phyloP scores from a whole-genome alignment of 805 yeast species.

The Metahyphopichia silvanorum region DNA sequence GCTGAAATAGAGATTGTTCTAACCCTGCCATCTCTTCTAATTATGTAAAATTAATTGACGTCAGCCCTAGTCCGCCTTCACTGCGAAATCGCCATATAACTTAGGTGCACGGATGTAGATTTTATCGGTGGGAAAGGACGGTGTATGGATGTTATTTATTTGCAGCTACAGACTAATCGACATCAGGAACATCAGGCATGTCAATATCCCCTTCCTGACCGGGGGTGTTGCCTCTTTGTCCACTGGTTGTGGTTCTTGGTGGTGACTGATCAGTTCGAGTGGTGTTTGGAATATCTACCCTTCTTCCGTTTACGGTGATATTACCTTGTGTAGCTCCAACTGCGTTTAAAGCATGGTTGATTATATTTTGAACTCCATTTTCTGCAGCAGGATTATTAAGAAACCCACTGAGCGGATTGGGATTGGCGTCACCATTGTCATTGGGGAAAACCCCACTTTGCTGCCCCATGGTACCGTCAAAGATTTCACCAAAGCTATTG shows the following conservation, averaged over 20 bases:
- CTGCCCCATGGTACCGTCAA: conserved; percentile 10
- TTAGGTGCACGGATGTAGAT: no score
- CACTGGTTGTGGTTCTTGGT: neutral
- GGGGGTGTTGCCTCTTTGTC: neutral
- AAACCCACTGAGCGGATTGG: conserved; percentile 3
- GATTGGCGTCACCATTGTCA: neutral
- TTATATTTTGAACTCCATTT: neutral
- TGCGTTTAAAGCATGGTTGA: neutral
- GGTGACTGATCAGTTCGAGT: neutral
- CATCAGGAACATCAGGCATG: conserved; percentile 11
- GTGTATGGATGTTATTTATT: no score
- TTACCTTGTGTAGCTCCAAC: neutral
- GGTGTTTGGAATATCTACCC: neutral
- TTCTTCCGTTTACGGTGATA: neutral
- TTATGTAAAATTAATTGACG: no score
- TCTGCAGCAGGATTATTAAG: conserved; percentile 1
- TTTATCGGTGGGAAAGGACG: no score
- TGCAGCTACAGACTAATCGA: conserved; percentile 9
- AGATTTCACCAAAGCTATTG: conserved; percentile 19
- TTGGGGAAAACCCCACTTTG: neutral
- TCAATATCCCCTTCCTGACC: conserved; percentile 5
- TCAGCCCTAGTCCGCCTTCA: no score
- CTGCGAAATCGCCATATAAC: no score
- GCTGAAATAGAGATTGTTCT: conserved; percentile 58
- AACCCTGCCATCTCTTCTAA: conserved; percentile 38